phyloP scores from a whole-genome alignment of 495 filamentous ascomycete genomes.

The Aspergillus taichungensis region DNA sequence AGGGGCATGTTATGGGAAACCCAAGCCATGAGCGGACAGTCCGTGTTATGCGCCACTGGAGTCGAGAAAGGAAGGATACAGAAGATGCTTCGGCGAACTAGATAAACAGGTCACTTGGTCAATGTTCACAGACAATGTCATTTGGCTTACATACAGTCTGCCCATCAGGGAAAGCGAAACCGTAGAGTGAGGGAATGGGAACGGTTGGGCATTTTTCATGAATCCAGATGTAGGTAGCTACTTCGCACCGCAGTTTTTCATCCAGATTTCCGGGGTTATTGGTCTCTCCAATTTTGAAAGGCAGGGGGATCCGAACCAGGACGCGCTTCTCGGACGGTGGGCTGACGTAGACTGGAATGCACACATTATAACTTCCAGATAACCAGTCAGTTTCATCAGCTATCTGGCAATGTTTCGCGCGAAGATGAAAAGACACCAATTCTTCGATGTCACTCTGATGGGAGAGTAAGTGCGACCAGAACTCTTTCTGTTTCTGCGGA shows the following conservation, averaged over 20 bases:
- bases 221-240: slow-evolving; percentile 30
- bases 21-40: slow-evolving; percentile 11
- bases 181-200: slow-evolving; percentile 24
- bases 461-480: slow-evolving; percentile 1
- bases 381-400: slow-evolving; percentile 23
- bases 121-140: slow-evolving; percentile 2
- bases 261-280: slow-evolving; percentile 27
- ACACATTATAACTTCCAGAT: slow-evolving; percentile 35
- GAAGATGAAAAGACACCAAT: slow-evolving; percentile 17
- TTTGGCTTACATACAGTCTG: slow-evolving; percentile 10
- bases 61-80: slow-evolving; percentile 3
- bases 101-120: background rate
- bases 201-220: slow-evolving; percentile 24
- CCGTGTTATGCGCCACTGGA: slow-evolving; percentile 8
- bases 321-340: slow-evolving; percentile 11
- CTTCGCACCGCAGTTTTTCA: slow-evolving; percentile 32
- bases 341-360: slow-evolving; percentile 25
- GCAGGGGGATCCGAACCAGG: slow-evolving; percentile 30
- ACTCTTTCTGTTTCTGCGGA: slow-evolving; percentile 2
- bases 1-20: slow-evolving; percentile 4
- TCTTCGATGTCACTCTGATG: slow-evolving; percentile 11
- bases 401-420: slow-evolving; percentile 14
- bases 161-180: slow-evolving; percentile 23
- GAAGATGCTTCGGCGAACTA: slow-evolving; percentile 1
- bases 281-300: slow-evolving; percentile 27